Evolutionary conservation across 2,329 filamentous ascomycete genomes (phyloP), one percentile per base, ranked within the genome.

Genomic region (Raffaelea deltoideospora): DNA sequence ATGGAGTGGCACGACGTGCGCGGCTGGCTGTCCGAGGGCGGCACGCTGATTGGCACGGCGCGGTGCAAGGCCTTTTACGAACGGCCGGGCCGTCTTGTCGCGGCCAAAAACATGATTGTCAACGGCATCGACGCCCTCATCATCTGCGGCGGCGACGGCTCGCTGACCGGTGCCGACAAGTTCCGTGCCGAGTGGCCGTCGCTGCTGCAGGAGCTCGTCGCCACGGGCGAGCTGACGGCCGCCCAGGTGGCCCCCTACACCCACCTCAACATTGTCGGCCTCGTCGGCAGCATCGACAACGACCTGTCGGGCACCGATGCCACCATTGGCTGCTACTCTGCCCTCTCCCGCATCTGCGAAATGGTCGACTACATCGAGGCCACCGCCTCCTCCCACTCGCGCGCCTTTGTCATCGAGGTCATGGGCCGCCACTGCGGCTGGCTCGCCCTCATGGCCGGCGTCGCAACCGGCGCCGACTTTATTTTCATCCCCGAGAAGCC

Each of bases 381-480:
- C 17, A 96, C 90, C 0, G 88, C 88, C 36, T 79, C 78, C 27
- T 95, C 87, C 21, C 90, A 98, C 59, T 92, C 93, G 45, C 72
- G 90, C 49, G 90, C 90, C 28, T 98, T 98, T 57, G 87, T 98
- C 39, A 82, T 98, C 43, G 90, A 95, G 58, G 90, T 98, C 50
- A 98, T 98, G 90, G 90, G 90, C 34, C 73, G 90, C 41, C 88
- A 98, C 60, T 98, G 90, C 56, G 90, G 90, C 43, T 98, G 90
- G 90, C 67, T 98, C 43, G 90, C 90, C 29, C 69, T 98, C 43
- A 95, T 96, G 79, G 81, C 88, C 13, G 88, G 87, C 50, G 87
- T 98, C 41, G 87, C 84, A 40, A 94, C 85, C 1, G 90, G 88
- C 34, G 87, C 90, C 14, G 90, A 98, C 58, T 98, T 92, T 59